Evolutionary conservation across 202 grass and related monocot genomes (phyloP).

Genomic region (Setaria italica): DNA sequence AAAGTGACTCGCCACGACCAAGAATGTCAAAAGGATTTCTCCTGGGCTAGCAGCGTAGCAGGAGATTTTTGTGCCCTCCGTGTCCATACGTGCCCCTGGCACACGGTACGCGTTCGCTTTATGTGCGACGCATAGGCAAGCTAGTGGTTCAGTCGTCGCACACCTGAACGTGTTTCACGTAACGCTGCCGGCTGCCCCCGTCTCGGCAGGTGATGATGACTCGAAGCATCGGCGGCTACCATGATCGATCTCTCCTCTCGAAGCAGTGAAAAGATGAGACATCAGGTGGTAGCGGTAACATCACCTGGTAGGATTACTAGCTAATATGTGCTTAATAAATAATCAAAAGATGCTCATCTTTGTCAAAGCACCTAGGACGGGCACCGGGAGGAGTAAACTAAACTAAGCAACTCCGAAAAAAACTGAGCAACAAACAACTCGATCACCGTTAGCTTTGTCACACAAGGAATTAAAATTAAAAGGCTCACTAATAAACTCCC

Average conservation of each 20-base stretch:
- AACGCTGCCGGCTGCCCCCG: background rate
- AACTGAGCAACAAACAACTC: conserved; percentile 9
- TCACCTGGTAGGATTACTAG: too few species aligned
- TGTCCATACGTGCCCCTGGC: background rate
- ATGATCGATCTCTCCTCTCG: background rate
- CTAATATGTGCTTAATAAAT: background rate
- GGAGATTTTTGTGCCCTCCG: background rate
- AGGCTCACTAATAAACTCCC: background rate
- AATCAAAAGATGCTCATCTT: conserved; percentile 13
- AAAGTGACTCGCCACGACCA: background rate
- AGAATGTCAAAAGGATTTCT: conserved; percentile 1
- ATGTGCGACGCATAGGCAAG: conserved; percentile 5
- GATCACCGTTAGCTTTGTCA: background rate
- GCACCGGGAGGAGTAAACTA: background rate
- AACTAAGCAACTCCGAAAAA: background rate
- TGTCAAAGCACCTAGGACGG: conserved; percentile 21
- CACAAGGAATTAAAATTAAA: background rate
- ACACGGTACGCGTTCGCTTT: background rate
- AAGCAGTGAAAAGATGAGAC: conserved; percentile 1
- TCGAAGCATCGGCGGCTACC: background rate
- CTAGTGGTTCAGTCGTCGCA: background rate
- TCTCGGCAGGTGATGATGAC: background rate
- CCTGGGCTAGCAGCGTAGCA: conserved; percentile 4
- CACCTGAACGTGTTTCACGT: conserved; percentile 29
- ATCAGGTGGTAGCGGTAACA: background rate